Conservation (phyloP, 2,329 filamentous ascomycete genomes). For the Aspergillus persii region DNA sequence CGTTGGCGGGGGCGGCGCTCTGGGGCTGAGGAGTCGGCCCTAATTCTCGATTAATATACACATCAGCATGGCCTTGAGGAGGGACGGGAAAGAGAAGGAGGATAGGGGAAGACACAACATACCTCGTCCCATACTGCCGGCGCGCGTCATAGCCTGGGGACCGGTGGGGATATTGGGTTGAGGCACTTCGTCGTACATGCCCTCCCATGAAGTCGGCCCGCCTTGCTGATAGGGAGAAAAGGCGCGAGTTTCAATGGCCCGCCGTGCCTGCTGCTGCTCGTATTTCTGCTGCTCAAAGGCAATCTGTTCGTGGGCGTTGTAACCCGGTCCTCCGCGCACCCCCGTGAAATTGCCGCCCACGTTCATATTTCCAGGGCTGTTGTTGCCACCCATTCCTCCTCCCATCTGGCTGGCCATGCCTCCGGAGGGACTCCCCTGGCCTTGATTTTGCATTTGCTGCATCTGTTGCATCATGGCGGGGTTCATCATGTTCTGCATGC, state of each 20-base stretch:
- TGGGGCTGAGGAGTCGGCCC: conserved; percentile 45
- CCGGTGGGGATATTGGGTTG: conserved; percentile 67
- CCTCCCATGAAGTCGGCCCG: conserved; percentile 87
- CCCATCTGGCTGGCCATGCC: conserved; percentile 39
- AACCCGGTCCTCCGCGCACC: conserved; percentile 51
- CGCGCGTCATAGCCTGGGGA: conserved; percentile 48
- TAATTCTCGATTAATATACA: conserved; percentile 33
- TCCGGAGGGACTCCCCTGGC: conserved; percentile 21
- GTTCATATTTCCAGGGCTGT: conserved; percentile 35
- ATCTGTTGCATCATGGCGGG: conserved; percentile 73
- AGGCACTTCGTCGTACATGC: conserved; percentile 96
- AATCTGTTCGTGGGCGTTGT: conserved; percentile 70
- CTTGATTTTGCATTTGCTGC: conserved; percentile 52
- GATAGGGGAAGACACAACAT: conserved; percentile 28
- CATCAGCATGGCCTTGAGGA: conserved; percentile 2
- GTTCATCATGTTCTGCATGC: conserved; percentile 59
- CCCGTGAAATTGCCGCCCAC: conserved; percentile 47
- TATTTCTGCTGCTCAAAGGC: conserved; percentile 77
- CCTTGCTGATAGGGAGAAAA: conserved; percentile 51
- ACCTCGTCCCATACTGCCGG: conserved; percentile 41
- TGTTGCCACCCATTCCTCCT: conserved; percentile 25
- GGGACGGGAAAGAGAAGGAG: not conserved
- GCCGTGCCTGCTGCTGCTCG: conserved; percentile 64
- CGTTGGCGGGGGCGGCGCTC: conserved; percentile 67
- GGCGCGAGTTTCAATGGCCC: conserved; percentile 44